Evolutionary conservation across 2,329 filamentous ascomycete genomes (phyloP), one percentile per base, ranked within the genome.

Genomic region (Juglanconis oblonga): DNA sequence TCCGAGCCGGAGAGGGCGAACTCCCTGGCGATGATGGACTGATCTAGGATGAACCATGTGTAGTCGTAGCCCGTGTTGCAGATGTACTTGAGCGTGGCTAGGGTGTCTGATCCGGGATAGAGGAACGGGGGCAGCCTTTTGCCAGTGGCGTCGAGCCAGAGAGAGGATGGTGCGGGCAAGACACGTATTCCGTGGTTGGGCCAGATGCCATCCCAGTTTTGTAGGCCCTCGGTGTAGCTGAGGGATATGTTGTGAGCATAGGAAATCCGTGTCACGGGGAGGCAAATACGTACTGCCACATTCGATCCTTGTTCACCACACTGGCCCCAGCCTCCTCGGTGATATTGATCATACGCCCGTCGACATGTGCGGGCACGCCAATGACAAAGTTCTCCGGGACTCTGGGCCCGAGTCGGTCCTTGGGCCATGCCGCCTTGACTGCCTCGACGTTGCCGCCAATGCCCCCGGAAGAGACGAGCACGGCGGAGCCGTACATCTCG

Each of bases 131-230:
- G 84, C 0, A 87, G 73, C 3, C 85, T 75, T 66, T 84, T 82
- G 56, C 84, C 84, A 0, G 76, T 81, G 13, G 84, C 84, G 59
- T 87, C 84, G 0, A 87, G 78, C 84, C 84, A 87, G 4, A 87
- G 79, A 2, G 83, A 85, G 0, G 83, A 86, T 0, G 85, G 85
- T 0, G 80, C 85, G 0, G 85, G 83, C 13, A 87, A 72, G 2
- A 87, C 77, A 38, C 84, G 81, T 63, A 87, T 87, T 24, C 84
- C 84, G 65, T 87, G 85, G 13, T 66, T 62, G 0, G 83, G 84
- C 84, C 84, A 87, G 69, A 87, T 86, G 4, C 83, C 76, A 57
- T 86, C 72, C 84, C 84, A 87, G 68, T 87, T 87, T 56, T 78
- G 74, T 10, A 87, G 69, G 0, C 85, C 85, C 66, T 87, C 85